Conservation (phyloP, 768 basidiomycete genomes). For the Paxillus involutus region DNA sequence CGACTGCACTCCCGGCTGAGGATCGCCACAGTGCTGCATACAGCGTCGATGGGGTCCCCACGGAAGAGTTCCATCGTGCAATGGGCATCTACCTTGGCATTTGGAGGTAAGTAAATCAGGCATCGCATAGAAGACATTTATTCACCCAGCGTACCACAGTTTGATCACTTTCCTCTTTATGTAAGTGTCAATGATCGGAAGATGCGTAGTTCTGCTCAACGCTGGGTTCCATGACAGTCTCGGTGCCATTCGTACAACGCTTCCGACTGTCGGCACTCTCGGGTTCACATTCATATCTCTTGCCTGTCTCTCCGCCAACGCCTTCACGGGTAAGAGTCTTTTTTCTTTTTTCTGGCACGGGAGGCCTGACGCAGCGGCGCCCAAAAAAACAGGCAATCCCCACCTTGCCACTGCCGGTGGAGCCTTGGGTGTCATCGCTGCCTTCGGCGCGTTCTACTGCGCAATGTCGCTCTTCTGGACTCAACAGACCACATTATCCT, state of each 20-base stretch:
- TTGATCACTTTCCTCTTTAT: slow-evolving; percentile 25
- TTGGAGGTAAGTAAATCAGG: slow-evolving; percentile 19
- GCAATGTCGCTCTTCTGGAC: slow-evolving; percentile 30
- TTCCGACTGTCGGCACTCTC: slow-evolving; percentile 22
- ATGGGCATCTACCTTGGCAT: slow-evolving; percentile 29
- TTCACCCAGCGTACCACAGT: slow-evolving; percentile 6
- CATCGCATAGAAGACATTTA: background rate
- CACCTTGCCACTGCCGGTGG: slow-evolving; percentile 29
- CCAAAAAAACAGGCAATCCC: slow-evolving; percentile 12
- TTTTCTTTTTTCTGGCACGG: background rate
- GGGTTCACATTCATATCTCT: slow-evolving; percentile 10
- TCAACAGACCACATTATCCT: slow-evolving; percentile 26
- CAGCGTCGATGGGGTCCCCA: slow-evolving; percentile 22
- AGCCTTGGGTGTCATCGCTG: slow-evolving; percentile 23
- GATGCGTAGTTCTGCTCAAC: background rate
- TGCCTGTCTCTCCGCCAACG: slow-evolving; percentile 20
- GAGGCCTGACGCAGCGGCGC: background rate
- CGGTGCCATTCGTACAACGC: slow-evolving; percentile 27
- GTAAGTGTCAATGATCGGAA: slow-evolving; percentile 9
- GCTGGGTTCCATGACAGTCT: slow-evolving; percentile 9
- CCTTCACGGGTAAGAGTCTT: slow-evolving; percentile 24
- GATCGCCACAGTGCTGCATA: slow-evolving; percentile 18
- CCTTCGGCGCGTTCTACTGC: slow-evolving; percentile 30
- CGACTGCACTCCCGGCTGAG: background rate
- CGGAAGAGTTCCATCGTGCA: slow-evolving; percentile 22